Evolutionary conservation across 139 green algal species (phyloP).

Genomic region (Choricystis sp.): DNA sequence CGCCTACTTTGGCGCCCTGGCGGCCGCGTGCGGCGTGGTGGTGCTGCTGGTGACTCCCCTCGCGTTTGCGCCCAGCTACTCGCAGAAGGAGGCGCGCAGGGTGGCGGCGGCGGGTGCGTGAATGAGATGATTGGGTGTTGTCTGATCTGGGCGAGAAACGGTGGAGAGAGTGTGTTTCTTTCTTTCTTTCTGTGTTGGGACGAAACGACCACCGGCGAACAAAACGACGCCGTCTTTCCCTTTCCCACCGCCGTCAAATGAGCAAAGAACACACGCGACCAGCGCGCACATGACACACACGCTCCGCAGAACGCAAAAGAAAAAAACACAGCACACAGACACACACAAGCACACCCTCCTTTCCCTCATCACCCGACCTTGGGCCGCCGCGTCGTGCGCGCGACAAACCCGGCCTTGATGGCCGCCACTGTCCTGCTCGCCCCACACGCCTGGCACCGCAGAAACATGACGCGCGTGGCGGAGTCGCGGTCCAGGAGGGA

Average conservation of each 20-base stretch:
- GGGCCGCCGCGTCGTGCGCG: constrained; percentile 26
- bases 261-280: too few relatives aligned
- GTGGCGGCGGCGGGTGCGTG: too few relatives aligned
- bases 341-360: neutral
- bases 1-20: constrained; percentile 63
- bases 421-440: constrained; percentile 31
- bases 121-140: too few relatives aligned
- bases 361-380: constrained; percentile 4
- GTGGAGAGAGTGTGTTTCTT: too few relatives aligned
- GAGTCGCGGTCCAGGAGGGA: constrained; percentile 80
- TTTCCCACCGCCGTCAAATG: too few relatives aligned
- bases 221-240: too few relatives aligned
- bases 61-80: constrained; percentile 50
- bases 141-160: too few relatives aligned
- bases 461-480: constrained; percentile 74
- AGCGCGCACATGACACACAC: too few relatives aligned
- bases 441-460: constrained; percentile 80
- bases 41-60: constrained; percentile 68
- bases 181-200: too few relatives aligned
- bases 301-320: neutral
- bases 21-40: constrained; percentile 44
- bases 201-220: too few relatives aligned
- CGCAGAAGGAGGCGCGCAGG: constrained; percentile 30
- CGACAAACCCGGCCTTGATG: constrained; percentile 93
- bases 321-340: neutral